Conservation (phyloP, 1,284 basidiomycete genomes). For the Afroboletus lepidellus region DNA sequence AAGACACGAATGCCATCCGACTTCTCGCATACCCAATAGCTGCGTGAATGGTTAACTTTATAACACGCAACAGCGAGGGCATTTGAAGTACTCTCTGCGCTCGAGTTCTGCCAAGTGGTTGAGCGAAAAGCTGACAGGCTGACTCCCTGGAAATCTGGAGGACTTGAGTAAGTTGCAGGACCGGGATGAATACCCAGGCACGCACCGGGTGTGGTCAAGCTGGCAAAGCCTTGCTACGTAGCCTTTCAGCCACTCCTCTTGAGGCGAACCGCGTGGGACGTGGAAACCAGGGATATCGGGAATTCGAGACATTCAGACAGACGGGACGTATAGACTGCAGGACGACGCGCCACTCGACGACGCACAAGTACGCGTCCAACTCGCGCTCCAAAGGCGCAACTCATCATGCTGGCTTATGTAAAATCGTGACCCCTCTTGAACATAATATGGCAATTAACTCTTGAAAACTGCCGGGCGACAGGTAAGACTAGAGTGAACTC, state of each 20-base stretch:
- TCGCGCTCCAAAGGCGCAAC: neutral
- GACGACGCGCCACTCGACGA: slow-evolving; percentile 5
- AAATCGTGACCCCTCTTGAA: slow-evolving; percentile 6
- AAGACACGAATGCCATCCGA: slow-evolving; percentile 96
- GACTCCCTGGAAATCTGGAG: slow-evolving; percentile 85
- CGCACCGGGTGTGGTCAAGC: slow-evolving; percentile 57
- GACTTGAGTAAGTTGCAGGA: slow-evolving; percentile 3
- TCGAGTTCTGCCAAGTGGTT: slow-evolving; percentile 76
- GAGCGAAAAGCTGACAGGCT: slow-evolving; percentile 84
- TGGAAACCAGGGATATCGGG: slow-evolving; percentile 66
- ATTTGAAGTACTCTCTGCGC: slow-evolving; percentile 68
- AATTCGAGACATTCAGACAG: slow-evolving; percentile 43
- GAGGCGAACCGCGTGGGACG: slow-evolving; percentile 53
- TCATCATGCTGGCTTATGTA: slow-evolving; percentile 27
- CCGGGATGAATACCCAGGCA: slow-evolving; percentile 9
- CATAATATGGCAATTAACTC: slow-evolving; percentile 15
- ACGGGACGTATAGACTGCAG: neutral
- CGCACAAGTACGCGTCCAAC: slow-evolving; percentile 1
- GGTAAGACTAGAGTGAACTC: slow-evolving; percentile 17
- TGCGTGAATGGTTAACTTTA: slow-evolving; percentile 34
- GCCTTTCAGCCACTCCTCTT: slow-evolving; percentile 60
- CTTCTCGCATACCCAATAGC: slow-evolving; percentile 99
- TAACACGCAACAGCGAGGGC: slow-evolving; percentile 1
- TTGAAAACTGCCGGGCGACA: slow-evolving; percentile 20
- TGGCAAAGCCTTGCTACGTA: slow-evolving; percentile 67